Base-by-base conservation (phyloP, 805 yeast genomes). In the Hanseniaspora nectarophila region DNA sequence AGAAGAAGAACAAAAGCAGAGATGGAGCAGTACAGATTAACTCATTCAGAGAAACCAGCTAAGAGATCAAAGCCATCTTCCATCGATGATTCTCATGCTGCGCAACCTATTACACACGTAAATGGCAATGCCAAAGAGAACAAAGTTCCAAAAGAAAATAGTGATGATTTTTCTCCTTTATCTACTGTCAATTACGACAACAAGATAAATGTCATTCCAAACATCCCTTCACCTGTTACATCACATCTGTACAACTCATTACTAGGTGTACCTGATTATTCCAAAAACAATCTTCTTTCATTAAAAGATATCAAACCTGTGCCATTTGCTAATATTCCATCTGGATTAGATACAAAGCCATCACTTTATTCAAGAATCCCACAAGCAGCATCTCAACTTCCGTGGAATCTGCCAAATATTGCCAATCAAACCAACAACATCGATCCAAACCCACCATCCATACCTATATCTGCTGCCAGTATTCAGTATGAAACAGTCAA, bases 1-100 rank as follows among this genome's bases (percentile, higher is more conserved):
- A 68, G 70, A 29, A 65, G 74, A 58, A 58, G 76, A 60, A 66
- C 53, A 18, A 42, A 42, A 29, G 37, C 28, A 20, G 53, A 42
- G 28, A 49, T 49, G 42, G 44, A 60, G 59, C 53, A 57, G 58
- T 56, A 33, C 68, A 56, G 57, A 61, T 56, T 35, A 3, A 13
- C 20, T 8, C 35, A 43, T 6, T 35, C 63, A 16, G 66, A 65
- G 4, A 66, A 63, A 38, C 53, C 53, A 31, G 50, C 20, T 48
- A 45, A 42, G 59, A 56, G 43, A 55, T 7, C 23, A 29, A 29
- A 29, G 29, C 16, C 21, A 10, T 48, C 3, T 12, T 35, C 12
- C 32, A n/a, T n/a, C n/a, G n/a, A n/a, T 49, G 23, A 38, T 38
- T 9, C n/a, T 51, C 13, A 31, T 26, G 13, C 21, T 21, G n/a